These are phyloP conservation scores for Solanum bulbocastanum DNA, from an alignment of 257 asterid genomes.

Conservation along the genomic window DNA sequence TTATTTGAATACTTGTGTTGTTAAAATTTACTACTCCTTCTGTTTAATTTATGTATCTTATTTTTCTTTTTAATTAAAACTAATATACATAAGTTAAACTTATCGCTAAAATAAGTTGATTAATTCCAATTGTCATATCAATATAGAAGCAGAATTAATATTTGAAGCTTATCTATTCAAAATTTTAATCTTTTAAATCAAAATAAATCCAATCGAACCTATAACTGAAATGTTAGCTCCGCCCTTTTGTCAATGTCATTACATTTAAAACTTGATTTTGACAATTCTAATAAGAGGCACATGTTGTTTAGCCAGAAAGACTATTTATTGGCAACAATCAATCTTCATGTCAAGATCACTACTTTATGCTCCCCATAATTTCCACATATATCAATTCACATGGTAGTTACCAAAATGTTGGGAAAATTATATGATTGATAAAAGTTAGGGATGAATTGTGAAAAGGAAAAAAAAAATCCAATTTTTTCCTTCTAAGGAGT, in stretches of 20 bases:
- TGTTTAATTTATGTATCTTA: not conserved
- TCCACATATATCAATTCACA: not conserved
- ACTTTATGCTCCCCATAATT: not conserved
- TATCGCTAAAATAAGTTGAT: not conserved
- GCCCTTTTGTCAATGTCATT: not conserved
- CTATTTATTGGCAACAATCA: not conserved
- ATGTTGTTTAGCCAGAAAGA: not conserved
- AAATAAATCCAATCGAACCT: not conserved
- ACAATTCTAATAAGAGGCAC: not conserved
- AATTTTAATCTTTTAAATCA: not conserved
- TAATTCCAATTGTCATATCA: not conserved
- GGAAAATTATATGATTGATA: not conserved
- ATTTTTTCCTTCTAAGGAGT: not conserved
- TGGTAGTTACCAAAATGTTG: not conserved
- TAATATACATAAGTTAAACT: not conserved
- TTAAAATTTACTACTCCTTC: not conserved
- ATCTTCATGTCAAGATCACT: not conserved
- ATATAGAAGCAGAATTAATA: not conserved
- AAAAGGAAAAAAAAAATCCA: not conserved
- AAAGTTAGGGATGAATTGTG: not conserved
- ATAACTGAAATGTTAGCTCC: not conserved
- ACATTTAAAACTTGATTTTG: not conserved
- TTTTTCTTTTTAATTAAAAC: not conserved
- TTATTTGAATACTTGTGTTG: not conserved
- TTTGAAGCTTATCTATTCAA: not conserved